Percentiles rank a stretch among this genome's conserved stretches.
phyloP scores from a whole-genome alignment of 192 early-diverging fungal genomes.

The Gamsiella multidivaricata region DNA sequence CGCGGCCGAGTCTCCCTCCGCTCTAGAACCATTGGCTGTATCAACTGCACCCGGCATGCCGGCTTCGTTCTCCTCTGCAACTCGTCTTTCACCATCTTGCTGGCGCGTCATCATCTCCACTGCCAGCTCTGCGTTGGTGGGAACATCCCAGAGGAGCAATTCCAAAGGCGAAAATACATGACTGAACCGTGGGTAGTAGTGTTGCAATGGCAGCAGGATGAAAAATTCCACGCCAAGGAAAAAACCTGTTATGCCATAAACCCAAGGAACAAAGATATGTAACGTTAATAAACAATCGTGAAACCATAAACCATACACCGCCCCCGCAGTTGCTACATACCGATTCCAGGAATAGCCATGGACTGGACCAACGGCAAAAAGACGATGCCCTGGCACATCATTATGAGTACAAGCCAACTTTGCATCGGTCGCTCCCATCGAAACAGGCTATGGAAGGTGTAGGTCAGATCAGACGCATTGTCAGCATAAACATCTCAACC shows the following conservation, averaged over 20 bases:
- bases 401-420: conserved; percentile 43
- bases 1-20: conserved; percentile 3
- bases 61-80: not conserved
- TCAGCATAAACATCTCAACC: too few species aligned
- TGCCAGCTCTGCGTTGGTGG: conserved; percentile 62
- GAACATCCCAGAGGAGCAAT: conserved; percentile 62
- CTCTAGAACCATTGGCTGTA: conserved; percentile 1
- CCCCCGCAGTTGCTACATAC: not conserved
- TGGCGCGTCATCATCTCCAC: conserved; percentile 53
- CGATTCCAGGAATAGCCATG: conserved; percentile 33
- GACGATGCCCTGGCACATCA: conserved; percentile 40
- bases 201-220: conserved; percentile 55
- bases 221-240: conserved; percentile 60
- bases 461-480: not conserved
- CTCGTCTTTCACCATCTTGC: conserved; percentile 6
- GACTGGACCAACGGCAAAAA: conserved; percentile 24
- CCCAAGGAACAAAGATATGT: not conserved
- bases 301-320: not conserved
- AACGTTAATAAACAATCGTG: not conserved
- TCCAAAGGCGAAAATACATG: conserved; percentile 60
- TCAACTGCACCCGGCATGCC: not conserved
- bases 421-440: conserved; percentile 44
- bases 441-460: conserved; percentile 14
- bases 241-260: conserved; percentile 16
- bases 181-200: conserved; percentile 60